Conservation (phyloP, 495 filamentous ascomycete genomes). For the Aspergillus bridgeri region DNA sequence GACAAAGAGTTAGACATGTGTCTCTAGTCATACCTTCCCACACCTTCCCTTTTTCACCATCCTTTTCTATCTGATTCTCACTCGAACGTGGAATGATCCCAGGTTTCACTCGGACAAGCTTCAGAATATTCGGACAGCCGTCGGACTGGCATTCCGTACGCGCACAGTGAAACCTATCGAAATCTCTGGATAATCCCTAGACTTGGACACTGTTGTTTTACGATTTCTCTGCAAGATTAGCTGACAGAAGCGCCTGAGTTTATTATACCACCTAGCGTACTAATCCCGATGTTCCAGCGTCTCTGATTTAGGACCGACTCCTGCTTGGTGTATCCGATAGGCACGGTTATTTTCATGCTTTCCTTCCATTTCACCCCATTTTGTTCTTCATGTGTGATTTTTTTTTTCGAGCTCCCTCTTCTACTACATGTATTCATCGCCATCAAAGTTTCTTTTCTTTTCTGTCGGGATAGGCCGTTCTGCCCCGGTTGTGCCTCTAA, state of each 20-base stretch:
- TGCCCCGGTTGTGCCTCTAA: neutral
- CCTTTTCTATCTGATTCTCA: neutral
- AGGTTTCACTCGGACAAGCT: neutral
- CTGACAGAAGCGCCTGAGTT: conserved; percentile 11
- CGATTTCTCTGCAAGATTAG: conserved; percentile 6
- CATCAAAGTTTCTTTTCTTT: neutral
- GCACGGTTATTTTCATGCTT: conserved; percentile 1
- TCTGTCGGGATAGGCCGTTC: neutral
- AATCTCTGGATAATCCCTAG: neutral
- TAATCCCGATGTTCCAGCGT: conserved; percentile 10
- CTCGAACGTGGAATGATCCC: conserved; percentile 1
- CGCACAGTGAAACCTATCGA: neutral
- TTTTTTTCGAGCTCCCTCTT: neutral
- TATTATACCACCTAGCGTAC: conserved; percentile 25
- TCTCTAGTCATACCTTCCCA: neutral
- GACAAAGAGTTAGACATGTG: neutral
- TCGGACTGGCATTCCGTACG: neutral
- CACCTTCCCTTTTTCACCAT: neutral
- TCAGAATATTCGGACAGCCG: neutral
- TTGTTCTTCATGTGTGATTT: neutral
- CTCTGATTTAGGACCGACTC: conserved; percentile 6
- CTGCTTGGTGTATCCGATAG: conserved; percentile 1
- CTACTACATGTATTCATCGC: neutral
- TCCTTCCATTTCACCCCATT: neutral
- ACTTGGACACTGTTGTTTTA: conserved; percentile 7